A percentile compares a stretch with the other conserved stretches of the same genome.
phyloP scores from a whole-genome alignment of 129 eudicot genomes.

The Lonicera japonica region DNA sequence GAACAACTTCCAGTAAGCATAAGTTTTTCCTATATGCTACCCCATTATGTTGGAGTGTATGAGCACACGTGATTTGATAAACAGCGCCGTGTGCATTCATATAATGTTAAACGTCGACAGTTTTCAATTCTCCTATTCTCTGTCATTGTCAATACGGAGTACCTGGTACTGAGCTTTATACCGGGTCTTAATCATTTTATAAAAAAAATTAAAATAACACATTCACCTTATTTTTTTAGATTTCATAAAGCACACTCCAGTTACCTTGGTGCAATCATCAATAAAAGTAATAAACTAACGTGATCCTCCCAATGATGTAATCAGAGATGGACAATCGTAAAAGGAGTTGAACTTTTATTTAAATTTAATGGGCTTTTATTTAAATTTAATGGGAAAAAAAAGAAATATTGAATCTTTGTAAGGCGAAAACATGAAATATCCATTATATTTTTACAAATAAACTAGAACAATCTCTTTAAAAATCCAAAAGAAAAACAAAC shows the following conservation, averaged over 20 bases:
- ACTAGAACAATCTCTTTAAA: neutral
- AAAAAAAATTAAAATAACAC: neutral
- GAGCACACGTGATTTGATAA: neutral
- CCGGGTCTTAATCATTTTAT: neutral
- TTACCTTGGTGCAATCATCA: neutral
- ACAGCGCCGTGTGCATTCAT: neutral
- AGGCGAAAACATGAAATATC: neutral
- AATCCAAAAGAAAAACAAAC: neutral
- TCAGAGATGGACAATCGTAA: neutral
- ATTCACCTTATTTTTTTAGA: neutral
- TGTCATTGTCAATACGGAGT: neutral
- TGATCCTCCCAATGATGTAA: neutral
- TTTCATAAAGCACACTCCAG: neutral
- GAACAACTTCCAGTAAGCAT: neutral
- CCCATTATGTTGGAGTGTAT: neutral
- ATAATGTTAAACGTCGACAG: neutral
- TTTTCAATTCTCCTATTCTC: too few species aligned
- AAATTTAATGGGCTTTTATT: neutral
- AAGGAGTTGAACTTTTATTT: neutral
- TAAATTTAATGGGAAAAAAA: neutral
- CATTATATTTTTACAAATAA: too few species aligned
- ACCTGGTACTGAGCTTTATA: neutral
- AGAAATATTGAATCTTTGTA: neutral
- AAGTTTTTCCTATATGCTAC: neutral
- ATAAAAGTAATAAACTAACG: neutral